Conservation (phyloP, 78 protist genomes). For the Paulinella micropora region DNA sequence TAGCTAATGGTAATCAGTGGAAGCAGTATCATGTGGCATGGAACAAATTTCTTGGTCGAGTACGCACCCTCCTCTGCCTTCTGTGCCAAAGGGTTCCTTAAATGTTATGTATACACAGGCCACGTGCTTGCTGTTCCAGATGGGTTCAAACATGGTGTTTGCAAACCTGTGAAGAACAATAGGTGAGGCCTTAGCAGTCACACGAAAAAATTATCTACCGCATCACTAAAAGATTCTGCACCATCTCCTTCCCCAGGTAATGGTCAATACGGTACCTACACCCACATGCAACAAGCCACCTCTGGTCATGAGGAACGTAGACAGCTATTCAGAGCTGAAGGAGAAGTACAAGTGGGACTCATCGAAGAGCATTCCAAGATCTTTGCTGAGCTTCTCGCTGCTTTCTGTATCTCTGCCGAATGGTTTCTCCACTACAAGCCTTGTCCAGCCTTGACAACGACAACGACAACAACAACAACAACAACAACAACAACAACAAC, state of each 20-base stretch:
- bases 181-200: background rate
- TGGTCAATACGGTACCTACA: constrained; percentile 16
- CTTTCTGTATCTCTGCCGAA: constrained; percentile 5
- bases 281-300: too few species aligned
- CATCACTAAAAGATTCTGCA: constrained; percentile 1
- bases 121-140: constrained; percentile 1
- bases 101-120: background rate
- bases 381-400: background rate
- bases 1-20: too few species aligned
- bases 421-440: constrained; percentile 20
- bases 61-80: constrained; percentile 19
- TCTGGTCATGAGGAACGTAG: too few species aligned
- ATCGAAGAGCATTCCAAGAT: background rate
- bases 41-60: too few species aligned
- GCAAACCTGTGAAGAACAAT: background rate
- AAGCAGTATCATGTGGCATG: too few species aligned
- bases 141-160: constrained; percentile 4
- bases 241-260: constrained; percentile 14
- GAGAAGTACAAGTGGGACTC: too few species aligned
- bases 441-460: constrained; percentile 4
- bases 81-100: background rate
- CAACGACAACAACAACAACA: too few species aligned
- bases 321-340: too few species aligned
- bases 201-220: background rate
- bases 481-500: too few species aligned